phyloP scores from a whole-genome alignment of 805 yeast genomes.

The Starmerella sirachaensis region DNA sequence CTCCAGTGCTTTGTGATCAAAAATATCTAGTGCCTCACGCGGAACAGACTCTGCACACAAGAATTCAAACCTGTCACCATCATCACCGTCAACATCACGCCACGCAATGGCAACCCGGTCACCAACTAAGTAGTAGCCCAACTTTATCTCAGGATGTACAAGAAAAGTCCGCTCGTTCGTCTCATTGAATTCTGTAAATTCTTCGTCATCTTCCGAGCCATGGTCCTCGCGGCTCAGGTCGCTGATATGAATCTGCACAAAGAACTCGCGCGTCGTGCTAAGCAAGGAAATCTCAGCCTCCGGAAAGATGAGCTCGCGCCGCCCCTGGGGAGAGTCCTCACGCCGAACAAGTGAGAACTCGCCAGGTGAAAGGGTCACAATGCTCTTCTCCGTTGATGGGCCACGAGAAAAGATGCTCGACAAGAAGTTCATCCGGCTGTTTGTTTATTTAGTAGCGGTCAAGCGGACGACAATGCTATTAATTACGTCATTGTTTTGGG shows the following conservation, averaged over 20 bases:
- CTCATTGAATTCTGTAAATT: constrained; percentile 27
- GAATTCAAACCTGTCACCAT: constrained; percentile 74
- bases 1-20: constrained; percentile 47
- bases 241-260: constrained; percentile 59
- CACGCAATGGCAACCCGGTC: constrained; percentile 57
- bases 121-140: constrained; percentile 43
- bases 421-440: constrained; percentile 23
- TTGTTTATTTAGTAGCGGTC: constrained; percentile 9
- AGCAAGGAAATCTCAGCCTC: constrained; percentile 69
- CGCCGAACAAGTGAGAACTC: constrained; percentile 62
- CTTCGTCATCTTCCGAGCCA: constrained; percentile 34
- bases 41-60: constrained; percentile 49
- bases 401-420: constrained; percentile 12
- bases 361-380: constrained; percentile 66
- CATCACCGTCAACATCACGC: constrained; percentile 77
- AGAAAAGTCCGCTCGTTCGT: constrained; percentile 41
- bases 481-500: too few species aligned
- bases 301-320: constrained; percentile 54
- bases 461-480: too few species aligned
- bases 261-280: constrained; percentile 51
- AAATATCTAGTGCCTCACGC: constrained; percentile 40
- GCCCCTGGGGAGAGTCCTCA: constrained; percentile 76
- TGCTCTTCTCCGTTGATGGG: constrained; percentile 33
- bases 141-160: constrained; percentile 47
- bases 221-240: constrained; percentile 52